Conservation (phyloP, 352 stramenopile species). For the Phytophthora pistaciae region DNA sequence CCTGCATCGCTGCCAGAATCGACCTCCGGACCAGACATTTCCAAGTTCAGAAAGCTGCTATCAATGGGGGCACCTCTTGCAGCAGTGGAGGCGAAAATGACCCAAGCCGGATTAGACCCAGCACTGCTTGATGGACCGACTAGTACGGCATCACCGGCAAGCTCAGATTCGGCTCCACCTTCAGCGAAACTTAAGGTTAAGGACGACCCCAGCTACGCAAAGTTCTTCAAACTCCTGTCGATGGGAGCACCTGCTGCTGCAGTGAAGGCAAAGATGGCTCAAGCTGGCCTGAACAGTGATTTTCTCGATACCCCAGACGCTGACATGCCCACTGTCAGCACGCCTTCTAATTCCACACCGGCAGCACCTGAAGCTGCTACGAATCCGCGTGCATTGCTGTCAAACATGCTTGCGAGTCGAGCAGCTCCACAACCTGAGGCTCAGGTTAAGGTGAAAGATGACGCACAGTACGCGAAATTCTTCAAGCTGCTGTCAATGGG, state of each 20-base stretch:
- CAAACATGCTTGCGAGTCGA: conserved; percentile 20
- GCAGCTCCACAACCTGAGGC: conserved; percentile 6
- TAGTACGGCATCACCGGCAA: background rate
- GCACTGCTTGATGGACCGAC: conserved; percentile 47
- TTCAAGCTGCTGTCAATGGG: conserved; percentile 77
- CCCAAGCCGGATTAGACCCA: conserved; percentile 68
- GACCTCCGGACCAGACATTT: conserved; percentile 28
- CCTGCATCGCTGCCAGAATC: background rate
- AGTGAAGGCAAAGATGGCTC: conserved; percentile 70
- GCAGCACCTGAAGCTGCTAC: conserved; percentile 2
- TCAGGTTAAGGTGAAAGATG: conserved; percentile 55
- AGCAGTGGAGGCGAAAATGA: conserved; percentile 77
- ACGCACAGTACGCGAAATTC: conserved; percentile 72
- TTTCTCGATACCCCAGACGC: conserved; percentile 74
- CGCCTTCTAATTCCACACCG: background rate
- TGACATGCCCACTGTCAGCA: conserved; percentile 32
- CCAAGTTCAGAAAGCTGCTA: conserved; percentile 74
- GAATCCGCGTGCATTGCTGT: conserved; percentile 23
- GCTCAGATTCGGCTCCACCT: background rate
- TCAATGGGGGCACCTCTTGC: conserved; percentile 66
- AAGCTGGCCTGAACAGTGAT: conserved; percentile 88
- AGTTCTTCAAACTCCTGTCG: conserved; percentile 75
- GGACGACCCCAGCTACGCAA: conserved; percentile 63
- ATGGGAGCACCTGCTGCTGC: conserved; percentile 65
- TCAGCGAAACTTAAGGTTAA: conserved; percentile 42